Evolutionary conservation across 768 basidiomycete genomes (phyloP), one percentile per base, ranked within the genome.

Genomic region (Phaeotremella fagi): DNA sequence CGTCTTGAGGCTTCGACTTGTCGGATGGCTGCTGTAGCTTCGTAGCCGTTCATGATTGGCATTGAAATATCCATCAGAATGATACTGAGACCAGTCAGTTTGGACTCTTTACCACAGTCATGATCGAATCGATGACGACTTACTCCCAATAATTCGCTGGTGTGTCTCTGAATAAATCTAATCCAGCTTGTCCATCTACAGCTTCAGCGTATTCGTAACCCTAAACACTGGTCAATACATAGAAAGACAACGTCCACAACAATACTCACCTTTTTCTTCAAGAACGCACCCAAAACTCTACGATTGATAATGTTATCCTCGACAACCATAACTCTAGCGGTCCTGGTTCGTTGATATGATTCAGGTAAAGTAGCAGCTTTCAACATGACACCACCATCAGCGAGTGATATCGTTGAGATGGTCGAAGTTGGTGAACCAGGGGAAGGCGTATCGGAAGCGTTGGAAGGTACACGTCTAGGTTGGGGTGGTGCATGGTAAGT

Each of bases 301-400:
- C 90, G 82, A 54, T 95, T 81, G 51, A 97, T 86, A 52, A 73
- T 80, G 70, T 95, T 95, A 65, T 97, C 92, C 74, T 95, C 91
- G 1, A 94, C 87, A 1, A 94, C 83, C 35, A 95, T 77, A 4
- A 92, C 83, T 48, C 83, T 80, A 57, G 83, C 78, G 3, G 74
- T 76, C 16, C 76, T 75, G 35, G 77, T 77, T n/a, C 12, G 83
- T 82, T 47, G 84, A 68, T 20, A 80, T 25, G 46, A 51, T 11
- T 72, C 70, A 18, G 79, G 79, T 15, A 81, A 56, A 16, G 85
- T 71, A 0, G 87, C 85, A 3, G 84, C 79, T 72, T 81, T 84
- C 42, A 90, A 73, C 53, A 91, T 75, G 3, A 82, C 84, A 0
- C 87, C 88, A 1, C 82, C 75, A 37, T 71, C 73, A 15, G 64